Evolutionary conservation across 331 rosid species (phyloP).

Genomic region (Pyrus hybrid): DNA sequence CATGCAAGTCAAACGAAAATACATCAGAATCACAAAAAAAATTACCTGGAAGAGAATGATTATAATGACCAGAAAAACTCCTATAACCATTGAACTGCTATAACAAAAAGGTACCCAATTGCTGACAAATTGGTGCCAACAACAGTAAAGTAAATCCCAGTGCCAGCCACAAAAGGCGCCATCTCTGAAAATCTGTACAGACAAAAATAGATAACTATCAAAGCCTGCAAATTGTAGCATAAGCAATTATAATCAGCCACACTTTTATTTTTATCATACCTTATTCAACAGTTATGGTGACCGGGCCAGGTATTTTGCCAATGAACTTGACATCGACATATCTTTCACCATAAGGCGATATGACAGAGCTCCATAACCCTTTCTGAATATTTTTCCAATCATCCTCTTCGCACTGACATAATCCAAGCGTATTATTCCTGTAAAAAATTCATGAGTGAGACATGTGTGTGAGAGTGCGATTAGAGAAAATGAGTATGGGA

Average conservation of each 20-base stretch:
- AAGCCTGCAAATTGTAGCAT: neutral
- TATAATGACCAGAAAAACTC: constrained; percentile 64
- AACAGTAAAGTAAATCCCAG: constrained; percentile 43
- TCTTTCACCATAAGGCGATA: constrained; percentile 65
- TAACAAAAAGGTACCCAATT: constrained; percentile 83
- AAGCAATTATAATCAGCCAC: neutral
- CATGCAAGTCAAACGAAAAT: neutral
- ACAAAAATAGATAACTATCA: neutral
- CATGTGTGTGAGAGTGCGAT: neutral
- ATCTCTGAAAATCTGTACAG: constrained; percentile 56
- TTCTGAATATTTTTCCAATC: constrained; percentile 51
- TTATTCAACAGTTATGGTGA: constrained; percentile 58
- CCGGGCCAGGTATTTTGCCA: constrained; percentile 35
- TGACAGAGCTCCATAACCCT: constrained; percentile 55
- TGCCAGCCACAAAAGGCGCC: constrained; percentile 66
- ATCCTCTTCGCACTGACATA: constrained; percentile 64
- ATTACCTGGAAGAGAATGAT: constrained; percentile 81
- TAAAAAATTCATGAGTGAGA: neutral
- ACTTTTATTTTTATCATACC: constrained; percentile 21
- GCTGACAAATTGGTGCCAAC: constrained; percentile 62
- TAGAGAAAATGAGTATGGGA: neutral
- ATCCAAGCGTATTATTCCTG: constrained; percentile 70
- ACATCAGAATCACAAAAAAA: neutral
- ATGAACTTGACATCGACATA: constrained; percentile 56
- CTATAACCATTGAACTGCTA: constrained; percentile 78